Evolutionary conservation across 2,329 filamentous ascomycete genomes (phyloP).

Genomic region (Aspergillus sergii): DNA sequence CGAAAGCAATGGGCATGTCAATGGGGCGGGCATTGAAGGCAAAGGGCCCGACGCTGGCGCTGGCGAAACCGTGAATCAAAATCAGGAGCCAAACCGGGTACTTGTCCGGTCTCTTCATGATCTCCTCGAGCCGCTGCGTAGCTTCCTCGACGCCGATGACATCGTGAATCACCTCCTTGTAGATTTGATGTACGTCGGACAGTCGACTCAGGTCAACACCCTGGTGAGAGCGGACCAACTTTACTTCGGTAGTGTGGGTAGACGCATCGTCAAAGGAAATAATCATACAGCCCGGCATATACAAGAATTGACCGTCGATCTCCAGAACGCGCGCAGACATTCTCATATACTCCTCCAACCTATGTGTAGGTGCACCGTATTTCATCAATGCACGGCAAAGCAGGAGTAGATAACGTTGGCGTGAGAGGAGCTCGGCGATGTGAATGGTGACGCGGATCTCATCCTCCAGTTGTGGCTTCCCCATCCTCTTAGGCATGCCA

Average conservation of each 20-base stretch:
- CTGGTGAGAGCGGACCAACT: constrained; percentile 47
- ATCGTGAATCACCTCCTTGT: constrained; percentile 54
- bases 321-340: constrained; percentile 87
- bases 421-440: constrained; percentile 70
- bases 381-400: constrained; percentile 87
- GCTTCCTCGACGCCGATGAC: constrained; percentile 52
- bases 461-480: constrained; percentile 45
- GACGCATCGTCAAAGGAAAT: constrained; percentile 73
- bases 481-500: constrained; percentile 30
- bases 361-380: constrained; percentile 89
- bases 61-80: constrained; percentile 74
- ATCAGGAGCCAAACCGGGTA: constrained; percentile 61
- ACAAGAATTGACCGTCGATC: constrained; percentile 88
- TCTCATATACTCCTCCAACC: constrained; percentile 86
- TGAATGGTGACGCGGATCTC: constrained; percentile 64
- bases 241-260: constrained; percentile 53
- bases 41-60: constrained; percentile 75
- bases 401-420: constrained; percentile 82
- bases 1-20: constrained; percentile 76
- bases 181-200: constrained; percentile 50
- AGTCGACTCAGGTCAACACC: constrained; percentile 51
- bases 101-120: constrained; percentile 60
- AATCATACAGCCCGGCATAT: constrained; percentile 93
- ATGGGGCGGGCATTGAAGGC: constrained; percentile 77
- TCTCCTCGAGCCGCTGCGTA: constrained; percentile 51